A percentile compares a stretch with the other conserved stretches of the same genome.
phyloP scores from a whole-genome alignment of 2,329 filamentous ascomycete genomes.

The Xylariaceae sp. region DNA sequence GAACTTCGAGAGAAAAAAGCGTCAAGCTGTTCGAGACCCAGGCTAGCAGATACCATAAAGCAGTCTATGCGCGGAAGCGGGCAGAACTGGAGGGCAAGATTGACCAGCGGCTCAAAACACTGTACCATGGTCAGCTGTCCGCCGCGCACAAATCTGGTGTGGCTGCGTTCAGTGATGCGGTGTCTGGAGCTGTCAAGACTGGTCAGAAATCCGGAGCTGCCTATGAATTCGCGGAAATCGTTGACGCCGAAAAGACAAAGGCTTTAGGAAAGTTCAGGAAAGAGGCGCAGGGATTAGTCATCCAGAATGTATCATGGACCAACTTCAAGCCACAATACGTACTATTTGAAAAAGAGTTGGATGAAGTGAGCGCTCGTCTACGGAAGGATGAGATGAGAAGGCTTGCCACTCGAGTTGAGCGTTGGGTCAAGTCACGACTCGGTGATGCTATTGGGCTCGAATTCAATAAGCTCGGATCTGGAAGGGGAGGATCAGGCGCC shows the following conservation, averaged over 20 bases:
- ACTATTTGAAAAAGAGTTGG: constrained; percentile 84
- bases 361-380: constrained; percentile 78
- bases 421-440: constrained; percentile 86
- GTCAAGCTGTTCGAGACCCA: constrained; percentile 84
- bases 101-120: constrained; percentile 78
- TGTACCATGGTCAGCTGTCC: constrained; percentile 84
- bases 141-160: constrained; percentile 89
- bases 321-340: constrained; percentile 76
- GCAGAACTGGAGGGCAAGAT: constrained; percentile 82
- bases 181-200: constrained; percentile 79
- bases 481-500: constrained; percentile 75
- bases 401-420: constrained; percentile 82
- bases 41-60: constrained; percentile 94
- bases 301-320: constrained; percentile 82
- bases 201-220: constrained; percentile 87
- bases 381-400: constrained; percentile 95
- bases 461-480: constrained; percentile 93
- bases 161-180: constrained; percentile 77
- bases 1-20: constrained; percentile 64
- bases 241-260: constrained; percentile 73
- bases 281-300: constrained; percentile 68
- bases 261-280: constrained; percentile 71
- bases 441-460: constrained; percentile 85
- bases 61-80: constrained; percentile 82
- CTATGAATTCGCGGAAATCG: constrained; percentile 96